Evolutionary conservation across 2,329 filamentous ascomycete genomes (phyloP).

Genomic region (Fusarium vanettenii): DNA sequence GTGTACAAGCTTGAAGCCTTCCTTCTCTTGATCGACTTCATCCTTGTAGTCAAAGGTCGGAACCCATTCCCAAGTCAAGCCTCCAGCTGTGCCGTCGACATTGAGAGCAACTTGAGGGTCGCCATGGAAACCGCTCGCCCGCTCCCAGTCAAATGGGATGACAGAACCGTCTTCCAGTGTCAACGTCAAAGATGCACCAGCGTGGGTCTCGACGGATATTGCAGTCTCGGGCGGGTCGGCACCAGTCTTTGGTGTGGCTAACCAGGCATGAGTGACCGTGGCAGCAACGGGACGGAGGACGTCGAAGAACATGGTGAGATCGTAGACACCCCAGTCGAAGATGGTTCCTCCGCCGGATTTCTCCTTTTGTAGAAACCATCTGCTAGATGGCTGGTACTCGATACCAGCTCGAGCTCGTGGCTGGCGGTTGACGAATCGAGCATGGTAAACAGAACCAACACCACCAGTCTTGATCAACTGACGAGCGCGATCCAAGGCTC

Average conservation of each 20-base stretch:
- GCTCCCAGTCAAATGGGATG: slow-evolving; percentile 18
- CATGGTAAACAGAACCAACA: slow-evolving; percentile 18
- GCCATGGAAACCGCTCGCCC: slow-evolving; percentile 22
- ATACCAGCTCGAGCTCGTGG: slow-evolving; percentile 24
- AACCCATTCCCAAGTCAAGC: slow-evolving; percentile 22
- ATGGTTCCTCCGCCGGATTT: slow-evolving; percentile 19
- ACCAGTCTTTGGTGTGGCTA: slow-evolving; percentile 11
- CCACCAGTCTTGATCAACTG: slow-evolving; percentile 11
- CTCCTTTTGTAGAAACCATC: slow-evolving; percentile 20
- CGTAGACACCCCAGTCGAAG: slow-evolving; percentile 26
- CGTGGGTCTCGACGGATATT: slow-evolving; percentile 21
- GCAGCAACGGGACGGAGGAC: slow-evolving; percentile 17
- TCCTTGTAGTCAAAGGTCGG: slow-evolving; percentile 27
- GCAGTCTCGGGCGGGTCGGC: slow-evolving; percentile 2
- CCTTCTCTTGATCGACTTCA: not conserved
- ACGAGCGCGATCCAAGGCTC: slow-evolving; percentile 8
- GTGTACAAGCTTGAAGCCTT: slow-evolving; percentile 18
- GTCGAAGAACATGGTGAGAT: slow-evolving; percentile 26
- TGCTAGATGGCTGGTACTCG: slow-evolving; percentile 23
- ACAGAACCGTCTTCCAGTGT: slow-evolving; percentile 9
- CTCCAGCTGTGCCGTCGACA: slow-evolving; percentile 18
- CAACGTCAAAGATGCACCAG: slow-evolving; percentile 11
- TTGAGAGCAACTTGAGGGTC: slow-evolving; percentile 14
- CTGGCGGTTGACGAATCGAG: slow-evolving; percentile 20
- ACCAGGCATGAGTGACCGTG: slow-evolving; percentile 21